Evolutionary conservation across 139 green algal genomes (phyloP).

Genomic region (Chlamydomonas applanata): DNA sequence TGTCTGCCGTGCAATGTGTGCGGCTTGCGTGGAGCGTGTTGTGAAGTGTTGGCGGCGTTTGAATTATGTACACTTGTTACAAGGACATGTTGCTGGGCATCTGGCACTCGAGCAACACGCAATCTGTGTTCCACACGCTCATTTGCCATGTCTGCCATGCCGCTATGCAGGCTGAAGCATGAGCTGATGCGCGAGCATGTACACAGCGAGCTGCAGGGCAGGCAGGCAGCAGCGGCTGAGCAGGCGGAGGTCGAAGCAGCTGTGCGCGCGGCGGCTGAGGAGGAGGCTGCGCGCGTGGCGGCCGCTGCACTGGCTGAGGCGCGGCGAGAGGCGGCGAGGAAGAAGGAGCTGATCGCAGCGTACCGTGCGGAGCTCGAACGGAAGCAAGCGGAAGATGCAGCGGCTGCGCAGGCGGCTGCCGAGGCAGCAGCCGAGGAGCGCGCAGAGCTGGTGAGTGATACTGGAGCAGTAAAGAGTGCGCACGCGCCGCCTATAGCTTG

Average conservation of each 20-base stretch:
- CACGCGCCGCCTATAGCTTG: too few species aligned
- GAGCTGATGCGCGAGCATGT: constrained; percentile 25
- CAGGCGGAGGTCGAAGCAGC: constrained; percentile 13
- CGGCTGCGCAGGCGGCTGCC: constrained; percentile 9
- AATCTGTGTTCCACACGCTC: too few species aligned
- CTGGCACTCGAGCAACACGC: too few species aligned
- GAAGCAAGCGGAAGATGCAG: not conserved
- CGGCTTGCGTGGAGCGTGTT: too few species aligned
- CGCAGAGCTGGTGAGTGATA: too few species aligned
- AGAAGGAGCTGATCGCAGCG: constrained; percentile 25
- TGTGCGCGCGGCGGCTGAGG: constrained; percentile 14
- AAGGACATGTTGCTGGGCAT: too few species aligned
- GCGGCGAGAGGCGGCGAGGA: constrained; percentile 3
- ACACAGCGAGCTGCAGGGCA: constrained; percentile 21
- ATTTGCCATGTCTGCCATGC: too few species aligned
- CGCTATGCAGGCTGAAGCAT: constrained; percentile 11
- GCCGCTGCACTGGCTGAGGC: not conserved
- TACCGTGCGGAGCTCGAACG: constrained; percentile 26
- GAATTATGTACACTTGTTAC: too few species aligned
- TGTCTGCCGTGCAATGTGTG: too few species aligned
- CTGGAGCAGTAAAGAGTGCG: too few species aligned
- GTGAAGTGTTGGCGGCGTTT: too few species aligned
- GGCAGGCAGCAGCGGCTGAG: constrained; percentile 3
- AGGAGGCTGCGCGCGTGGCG: constrained; percentile 5
- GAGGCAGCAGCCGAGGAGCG: not conserved